phyloP scores from a whole-genome alignment of 2,329 filamentous ascomycete genomes.

The Mycosphaerella arachidis region DNA sequence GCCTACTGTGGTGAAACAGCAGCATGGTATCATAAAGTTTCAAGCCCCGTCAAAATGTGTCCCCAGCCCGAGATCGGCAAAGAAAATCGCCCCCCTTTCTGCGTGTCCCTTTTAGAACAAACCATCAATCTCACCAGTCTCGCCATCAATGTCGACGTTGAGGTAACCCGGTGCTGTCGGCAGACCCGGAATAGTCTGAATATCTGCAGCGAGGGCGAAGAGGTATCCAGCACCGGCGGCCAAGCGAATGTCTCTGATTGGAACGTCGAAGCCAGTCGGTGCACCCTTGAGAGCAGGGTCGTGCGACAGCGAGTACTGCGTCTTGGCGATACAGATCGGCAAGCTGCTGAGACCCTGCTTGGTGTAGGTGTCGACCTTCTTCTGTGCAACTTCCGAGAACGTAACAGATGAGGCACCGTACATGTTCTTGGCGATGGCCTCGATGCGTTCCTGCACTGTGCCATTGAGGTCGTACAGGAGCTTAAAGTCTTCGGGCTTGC shows the following conservation, averaged over 20 bases:
- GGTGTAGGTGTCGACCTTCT: constrained; percentile 94
- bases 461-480: constrained; percentile 79
- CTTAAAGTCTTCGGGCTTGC: constrained; percentile 71
- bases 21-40: constrained; percentile 8
- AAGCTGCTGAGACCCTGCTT: constrained; percentile 87
- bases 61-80: neutral
- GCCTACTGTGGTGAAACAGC: constrained; percentile 21
- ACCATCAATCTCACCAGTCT: constrained; percentile 56
- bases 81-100: neutral
- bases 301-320: constrained; percentile 93
- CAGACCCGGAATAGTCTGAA: constrained; percentile 94
- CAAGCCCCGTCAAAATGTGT: neutral
- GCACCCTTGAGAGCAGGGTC: constrained; percentile 92
- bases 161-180: constrained; percentile 93
- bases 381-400: constrained; percentile 89
- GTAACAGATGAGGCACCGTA: constrained; percentile 87
- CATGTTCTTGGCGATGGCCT: constrained; percentile 85
- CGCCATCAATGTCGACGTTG: constrained; percentile 70
- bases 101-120: constrained; percentile 64
- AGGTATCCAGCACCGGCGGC: constrained; percentile 91
- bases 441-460: constrained; percentile 81
- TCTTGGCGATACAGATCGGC: constrained; percentile 96
- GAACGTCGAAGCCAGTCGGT: constrained; percentile 87
- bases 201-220: constrained; percentile 93
- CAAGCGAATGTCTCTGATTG: constrained; percentile 89